Base-by-base conservation (phyloP, 352 stramenopile genomes). In the Globisporangium middletonii region DNA sequence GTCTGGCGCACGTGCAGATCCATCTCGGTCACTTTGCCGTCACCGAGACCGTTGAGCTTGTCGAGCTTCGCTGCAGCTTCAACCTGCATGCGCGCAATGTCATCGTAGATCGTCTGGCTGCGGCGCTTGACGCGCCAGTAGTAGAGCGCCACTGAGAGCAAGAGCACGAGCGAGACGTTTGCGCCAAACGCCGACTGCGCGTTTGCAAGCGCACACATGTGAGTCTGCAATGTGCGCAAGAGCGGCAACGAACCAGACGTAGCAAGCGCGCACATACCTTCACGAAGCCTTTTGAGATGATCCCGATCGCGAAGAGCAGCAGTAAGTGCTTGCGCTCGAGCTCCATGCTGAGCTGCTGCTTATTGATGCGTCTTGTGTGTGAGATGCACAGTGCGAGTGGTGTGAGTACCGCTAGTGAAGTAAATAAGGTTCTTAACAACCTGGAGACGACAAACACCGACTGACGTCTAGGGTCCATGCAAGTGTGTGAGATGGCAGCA, bases 61-160 rank as follows among this genome's bases (percentile, higher is more conserved):
- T 89, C 71, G 42, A 93, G 63, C 50, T 92, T 93, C n/a, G 77
- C 68, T 3, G 75, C 67, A 0, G 79, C 70, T 53, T 89, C 64
- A 11, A 77, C 74, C 42, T 89, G 79, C 47, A 74, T 67, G 26
- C 66, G 69, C 28, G 73, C 77, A 56, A 88, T 88, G 49, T 89
- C 78, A 30, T 91, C 77, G 64, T 88, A 90, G 45, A 88, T 69
- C 19, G 73, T 75, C 43, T 76, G 69, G 47, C 78, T 79, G 18
- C 74, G 71, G 42, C 72, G 63, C 62, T 77, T 81, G n/a, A 63
- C 74, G 56, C 72, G 69, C 65, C 73, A 77, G 63, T 91, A 91
- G 64, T 86, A 88, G 27, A 83, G 58, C 26, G 66, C 77, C 45
- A 91, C 71, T 19, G 65, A 72, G 33, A 89, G 58, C 49, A 91